Evolutionary conservation across 1,139 yeast species (phyloP).

Genomic region (Suhomyces kunorum): DNA sequence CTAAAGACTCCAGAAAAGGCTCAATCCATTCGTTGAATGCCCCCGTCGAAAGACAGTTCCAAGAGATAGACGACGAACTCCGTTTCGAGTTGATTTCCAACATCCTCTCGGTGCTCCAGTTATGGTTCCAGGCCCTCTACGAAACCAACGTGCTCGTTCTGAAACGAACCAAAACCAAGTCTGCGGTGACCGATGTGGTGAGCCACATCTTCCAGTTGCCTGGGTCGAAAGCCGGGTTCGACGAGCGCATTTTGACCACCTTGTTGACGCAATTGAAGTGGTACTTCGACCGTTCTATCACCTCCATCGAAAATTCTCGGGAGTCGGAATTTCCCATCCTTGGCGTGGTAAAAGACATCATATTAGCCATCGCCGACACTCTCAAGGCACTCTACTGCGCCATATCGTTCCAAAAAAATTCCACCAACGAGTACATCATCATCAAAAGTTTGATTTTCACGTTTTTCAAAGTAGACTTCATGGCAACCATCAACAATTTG

Average conservation of each 20-base stretch:
- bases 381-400: constrained; percentile 24
- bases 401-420: constrained; percentile 16
- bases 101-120: constrained; percentile 26
- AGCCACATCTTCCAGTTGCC: constrained; percentile 22
- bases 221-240: constrained; percentile 17
- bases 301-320: constrained; percentile 18
- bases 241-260: constrained; percentile 18
- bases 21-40: neutral
- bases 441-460: constrained; percentile 25
- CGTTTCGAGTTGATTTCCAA: constrained; percentile 31
- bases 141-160: constrained; percentile 16
- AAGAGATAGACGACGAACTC: constrained; percentile 29
- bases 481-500: constrained; percentile 25
- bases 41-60: constrained; percentile 18
- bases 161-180: constrained; percentile 6
- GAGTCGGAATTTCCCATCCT: constrained; percentile 22
- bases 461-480: constrained; percentile 28
- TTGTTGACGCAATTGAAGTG: constrained; percentile 23
- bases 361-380: constrained; percentile 30
- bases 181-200: constrained; percentile 14
- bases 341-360: constrained; percentile 29
- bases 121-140: constrained; percentile 26
- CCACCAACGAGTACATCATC: constrained; percentile 20
- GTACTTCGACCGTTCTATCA: constrained; percentile 23
- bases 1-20: neutral